Percentiles rank a stretch among this genome's conserved stretches.
Conservation (phyloP, 139 green algal species). For the Picochlorum sp. region DNA sequence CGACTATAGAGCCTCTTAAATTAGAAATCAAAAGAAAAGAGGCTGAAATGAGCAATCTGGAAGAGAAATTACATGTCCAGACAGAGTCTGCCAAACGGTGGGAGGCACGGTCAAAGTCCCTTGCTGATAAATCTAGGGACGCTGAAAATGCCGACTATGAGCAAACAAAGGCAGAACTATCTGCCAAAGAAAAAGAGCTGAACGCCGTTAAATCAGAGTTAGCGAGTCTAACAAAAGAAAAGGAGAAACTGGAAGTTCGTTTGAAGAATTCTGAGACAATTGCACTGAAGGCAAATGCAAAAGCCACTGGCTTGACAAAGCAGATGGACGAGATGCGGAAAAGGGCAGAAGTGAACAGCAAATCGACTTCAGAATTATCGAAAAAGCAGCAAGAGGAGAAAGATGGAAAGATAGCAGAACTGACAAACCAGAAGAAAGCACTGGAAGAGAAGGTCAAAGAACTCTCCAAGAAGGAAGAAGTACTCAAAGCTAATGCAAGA, state of each 20-base stretch:
- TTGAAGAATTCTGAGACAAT: not conserved
- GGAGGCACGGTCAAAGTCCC: constrained; percentile 33
- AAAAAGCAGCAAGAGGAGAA: not conserved
- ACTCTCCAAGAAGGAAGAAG: too few species aligned
- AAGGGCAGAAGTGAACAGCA: not conserved
- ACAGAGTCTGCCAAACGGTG: constrained; percentile 26
- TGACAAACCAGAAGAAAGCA: too few species aligned
- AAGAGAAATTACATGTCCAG: constrained; percentile 17
- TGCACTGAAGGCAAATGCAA: not conserved
- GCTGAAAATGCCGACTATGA: constrained; percentile 41
- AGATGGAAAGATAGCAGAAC: too few species aligned
- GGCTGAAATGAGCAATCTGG: constrained; percentile 12
- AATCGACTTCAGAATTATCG: not conserved
- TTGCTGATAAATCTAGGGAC: constrained; percentile 40
- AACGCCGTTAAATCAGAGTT: not conserved
- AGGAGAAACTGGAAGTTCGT: not conserved
- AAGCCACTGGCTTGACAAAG: not conserved
- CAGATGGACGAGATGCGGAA: constrained; percentile 1
- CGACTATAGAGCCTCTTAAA: constrained; percentile 16
- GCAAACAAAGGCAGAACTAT: constrained; percentile 28
- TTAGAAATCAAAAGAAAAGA: constrained; percentile 13
- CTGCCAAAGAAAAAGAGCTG: constrained; percentile 1
- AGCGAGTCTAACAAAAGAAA: not conserved
- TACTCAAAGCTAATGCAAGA: too few species aligned
- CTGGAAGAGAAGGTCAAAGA: too few species aligned